Conservation (phyloP, 805 yeast genomes). For the Candida koratica region DNA sequence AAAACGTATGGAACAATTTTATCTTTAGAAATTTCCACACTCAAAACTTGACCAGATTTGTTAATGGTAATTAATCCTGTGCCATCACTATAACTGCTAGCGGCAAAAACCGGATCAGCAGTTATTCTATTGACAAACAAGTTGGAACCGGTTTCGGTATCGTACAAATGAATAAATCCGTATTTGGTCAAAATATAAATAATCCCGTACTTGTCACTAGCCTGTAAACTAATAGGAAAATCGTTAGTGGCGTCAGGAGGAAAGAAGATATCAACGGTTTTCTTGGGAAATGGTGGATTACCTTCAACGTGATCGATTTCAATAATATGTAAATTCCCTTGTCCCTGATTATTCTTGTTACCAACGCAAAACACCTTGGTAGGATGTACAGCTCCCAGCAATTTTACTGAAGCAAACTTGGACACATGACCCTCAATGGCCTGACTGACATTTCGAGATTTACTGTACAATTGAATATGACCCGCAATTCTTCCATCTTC, state of each 20-base stretch:
- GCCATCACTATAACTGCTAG: conserved; percentile 63
- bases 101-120: conserved; percentile 91
- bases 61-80: conserved; percentile 91
- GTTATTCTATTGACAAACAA: conserved; percentile 95
- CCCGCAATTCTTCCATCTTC: conserved; percentile 94
- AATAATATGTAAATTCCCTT: conserved; percentile 78
- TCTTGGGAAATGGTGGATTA: conserved; percentile 81
- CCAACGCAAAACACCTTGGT: conserved; percentile 92
- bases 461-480: conserved; percentile 87
- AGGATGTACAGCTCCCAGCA: conserved; percentile 67
- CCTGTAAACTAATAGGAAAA: conserved; percentile 91
- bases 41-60: conserved; percentile 90
- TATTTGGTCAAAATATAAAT: conserved; percentile 88
- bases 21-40: conserved; percentile 82
- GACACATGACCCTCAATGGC: conserved; percentile 98
- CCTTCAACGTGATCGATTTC: conserved; percentile 93
- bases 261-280: conserved; percentile 87
- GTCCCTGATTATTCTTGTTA: conserved; percentile 71
- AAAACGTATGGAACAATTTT: conserved; percentile 87
- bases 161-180: conserved; percentile 95
- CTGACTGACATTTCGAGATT: conserved; percentile 87
- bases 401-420: conserved; percentile 69
- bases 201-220: conserved; percentile 81
- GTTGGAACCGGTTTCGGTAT: conserved; percentile 86
- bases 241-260: conserved; percentile 96